A percentile compares a stretch with the other conserved stretches of the same genome.
Conservation (phyloP, 345 rosid genomes). For the Boechera divaricarpa region DNA sequence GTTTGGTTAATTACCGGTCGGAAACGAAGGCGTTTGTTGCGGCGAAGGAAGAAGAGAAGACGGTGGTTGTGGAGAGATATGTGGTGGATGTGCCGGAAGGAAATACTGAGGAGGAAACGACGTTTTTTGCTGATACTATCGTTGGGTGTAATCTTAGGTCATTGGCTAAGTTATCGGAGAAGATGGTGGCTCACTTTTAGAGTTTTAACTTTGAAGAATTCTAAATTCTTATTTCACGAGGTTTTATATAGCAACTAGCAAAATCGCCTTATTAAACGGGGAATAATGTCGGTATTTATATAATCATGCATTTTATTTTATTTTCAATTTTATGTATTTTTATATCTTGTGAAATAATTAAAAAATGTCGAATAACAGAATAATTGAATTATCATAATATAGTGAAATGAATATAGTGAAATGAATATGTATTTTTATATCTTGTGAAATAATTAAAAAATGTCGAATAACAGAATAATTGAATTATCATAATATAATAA, state of each 20-base stretch:
- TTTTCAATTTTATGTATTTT: not conserved
- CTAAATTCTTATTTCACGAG: not conserved
- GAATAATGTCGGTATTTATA: not conserved
- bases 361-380: too few species aligned
- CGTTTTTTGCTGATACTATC: conserved; percentile 60
- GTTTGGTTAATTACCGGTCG: conserved; percentile 64
- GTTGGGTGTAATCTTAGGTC: conserved; percentile 64
- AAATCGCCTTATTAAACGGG: not conserved
- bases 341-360: not conserved
- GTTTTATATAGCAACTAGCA: not conserved
- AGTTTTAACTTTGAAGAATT: not conserved
- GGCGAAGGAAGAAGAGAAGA: conserved; percentile 43
- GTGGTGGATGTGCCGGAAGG: conserved; percentile 71
- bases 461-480: too few species aligned
- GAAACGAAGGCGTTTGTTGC: conserved; percentile 50
- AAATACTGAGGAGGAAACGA: conserved; percentile 63
- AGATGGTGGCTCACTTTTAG: conserved; percentile 39
- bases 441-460: not conserved
- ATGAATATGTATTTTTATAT: not conserved
- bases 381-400: too few species aligned
- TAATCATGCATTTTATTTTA: not conserved
- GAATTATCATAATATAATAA: too few species aligned
- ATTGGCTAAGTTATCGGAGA: conserved; percentile 57
- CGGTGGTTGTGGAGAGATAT: conserved; percentile 66
- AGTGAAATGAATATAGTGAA: too few species aligned